These are phyloP conservation scores for Cyclotella sp. DNA, from an alignment of 108 stramenopile species.

Conservation along the genomic window DNA sequence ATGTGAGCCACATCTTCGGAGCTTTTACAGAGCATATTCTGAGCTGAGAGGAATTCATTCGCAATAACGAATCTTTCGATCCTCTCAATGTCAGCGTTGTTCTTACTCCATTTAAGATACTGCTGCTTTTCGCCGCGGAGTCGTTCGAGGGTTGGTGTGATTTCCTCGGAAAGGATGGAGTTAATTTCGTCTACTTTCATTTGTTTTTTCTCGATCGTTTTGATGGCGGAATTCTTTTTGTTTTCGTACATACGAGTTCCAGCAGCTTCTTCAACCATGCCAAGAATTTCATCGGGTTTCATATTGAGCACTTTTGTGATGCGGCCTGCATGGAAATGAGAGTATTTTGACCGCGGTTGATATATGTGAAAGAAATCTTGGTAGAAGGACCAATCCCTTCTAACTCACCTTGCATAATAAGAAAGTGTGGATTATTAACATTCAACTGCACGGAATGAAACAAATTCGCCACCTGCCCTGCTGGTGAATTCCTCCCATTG, in stretches of 20 bases:
- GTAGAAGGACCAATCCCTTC: not conserved
- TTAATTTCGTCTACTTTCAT: conserved; percentile 98
- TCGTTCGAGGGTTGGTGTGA: conserved; percentile 96
- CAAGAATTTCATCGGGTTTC: conserved; percentile 98
- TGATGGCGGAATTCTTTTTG: conserved; percentile 93
- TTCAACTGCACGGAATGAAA: conserved; percentile 99
- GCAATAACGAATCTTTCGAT: conserved; percentile 96
- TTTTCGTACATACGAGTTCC: conserved; percentile 99
- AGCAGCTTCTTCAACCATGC: conserved; percentile 99
- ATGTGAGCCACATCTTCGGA: conserved; percentile 67
- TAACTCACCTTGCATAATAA: conserved; percentile 96
- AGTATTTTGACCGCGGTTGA: not conserved
- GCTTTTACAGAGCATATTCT: conserved; percentile 65
- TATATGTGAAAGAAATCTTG: not conserved
- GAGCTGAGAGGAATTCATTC: conserved; percentile 77
- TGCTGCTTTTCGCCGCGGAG: conserved; percentile 94
- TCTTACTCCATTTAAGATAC: conserved; percentile 95
- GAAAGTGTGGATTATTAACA: conserved; percentile 99
- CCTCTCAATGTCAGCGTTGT: conserved; percentile 94
- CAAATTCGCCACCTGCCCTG: conserved; percentile 95
- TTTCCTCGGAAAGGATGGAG: conserved; percentile 92
- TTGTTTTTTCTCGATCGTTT: conserved; percentile 99
- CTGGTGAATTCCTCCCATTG: conserved; percentile 94
- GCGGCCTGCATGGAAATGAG: conserved; percentile 61
- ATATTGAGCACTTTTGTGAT: conserved; percentile 99